Base-by-base conservation (phyloP, 2,329 filamentous ascomycete species). In the Immersiporthe knoxdaviesiana region DNA sequence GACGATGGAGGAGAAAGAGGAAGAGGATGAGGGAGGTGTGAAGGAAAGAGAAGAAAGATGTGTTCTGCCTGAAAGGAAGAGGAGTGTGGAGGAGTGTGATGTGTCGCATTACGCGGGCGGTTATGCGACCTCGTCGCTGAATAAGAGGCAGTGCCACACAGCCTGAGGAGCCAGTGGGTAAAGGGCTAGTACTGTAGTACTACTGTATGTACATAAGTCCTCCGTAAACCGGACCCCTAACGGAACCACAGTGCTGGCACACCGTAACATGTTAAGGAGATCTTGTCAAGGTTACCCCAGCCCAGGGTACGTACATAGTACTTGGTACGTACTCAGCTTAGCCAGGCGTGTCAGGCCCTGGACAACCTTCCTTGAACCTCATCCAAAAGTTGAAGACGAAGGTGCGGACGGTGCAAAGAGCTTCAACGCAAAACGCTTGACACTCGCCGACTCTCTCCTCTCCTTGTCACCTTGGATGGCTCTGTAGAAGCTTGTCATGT, bases 81-180 rank as follows among this genome's bases (percentile, higher is more conserved):
- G 52, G 52, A 56, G 52, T 56, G 52, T 56, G 27, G n/a, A 47
- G 52, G 52, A 32, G 52, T 56, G 52, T 30, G 52, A 56, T 56
- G 52, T 32, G 52, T 56, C 52, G 14, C 52, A 56, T 56, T 30
- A 56, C 16, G 24, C 50, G n/a, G 50, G 50, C 50, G 27, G 52
- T 56, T 30, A 30, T 56, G 52, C 52, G 12, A 56, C 27, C 27
- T 14, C 24, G 24, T 16, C 27, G 52, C 52, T 30, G 24, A 56
- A 56, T 56, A 56, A 56, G 52, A 56, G 24, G 52, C 52, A 30
- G 52, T 56, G 52, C 52, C 52, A 32, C 52, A 27, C 52, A 30
- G 10, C 52, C 27, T 56, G 52, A 56, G 52, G 52, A 54, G 52
- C 52, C 52, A 18, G 24, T 30, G 24, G 12, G 52, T 56, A 56